phyloP scores from a whole-genome alignment of 2,329 filamentous ascomycete species.

The Alternaria sp. region DNA sequence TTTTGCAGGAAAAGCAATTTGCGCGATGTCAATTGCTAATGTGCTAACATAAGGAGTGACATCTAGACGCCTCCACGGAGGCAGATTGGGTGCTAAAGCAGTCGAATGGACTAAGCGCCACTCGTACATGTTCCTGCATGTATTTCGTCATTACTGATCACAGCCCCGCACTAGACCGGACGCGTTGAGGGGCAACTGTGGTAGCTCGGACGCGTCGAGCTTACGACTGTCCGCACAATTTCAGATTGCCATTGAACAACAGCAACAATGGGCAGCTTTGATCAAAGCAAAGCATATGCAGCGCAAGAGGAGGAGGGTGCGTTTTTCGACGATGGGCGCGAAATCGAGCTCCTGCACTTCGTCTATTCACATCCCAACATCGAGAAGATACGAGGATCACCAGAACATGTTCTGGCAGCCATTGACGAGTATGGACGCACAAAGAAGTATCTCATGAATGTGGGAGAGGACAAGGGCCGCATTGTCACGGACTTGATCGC shows the following conservation, averaged over 20 bases:
- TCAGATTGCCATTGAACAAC: constrained; percentile 16
- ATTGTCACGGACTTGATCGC: constrained; percentile 73
- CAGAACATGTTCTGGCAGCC: constrained; percentile 67
- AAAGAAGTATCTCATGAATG: constrained; percentile 79
- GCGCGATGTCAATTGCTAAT: constrained; percentile 16
- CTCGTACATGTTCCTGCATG: constrained; percentile 21
- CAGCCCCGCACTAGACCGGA: constrained; percentile 32
- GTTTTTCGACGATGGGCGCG: constrained; percentile 72
- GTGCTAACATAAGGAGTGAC: constrained; percentile 29
- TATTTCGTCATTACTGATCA: constrained; percentile 32
- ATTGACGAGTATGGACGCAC: constrained; percentile 74
- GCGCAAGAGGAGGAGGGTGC: constrained; percentile 52
- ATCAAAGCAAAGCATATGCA: constrained; percentile 56
- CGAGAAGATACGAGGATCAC: constrained; percentile 68
- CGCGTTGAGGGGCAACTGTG: constrained; percentile 32
- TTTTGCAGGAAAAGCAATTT: constrained; percentile 3
- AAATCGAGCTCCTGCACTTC: constrained; percentile 74
- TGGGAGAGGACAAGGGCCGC: constrained; percentile 75
- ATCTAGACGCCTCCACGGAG: constrained; percentile 18
- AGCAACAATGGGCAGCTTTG: constrained; percentile 41
- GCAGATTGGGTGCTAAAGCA: constrained; percentile 1
- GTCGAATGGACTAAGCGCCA: constrained; percentile 3
- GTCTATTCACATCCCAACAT: constrained; percentile 68
- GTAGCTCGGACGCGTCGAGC: constrained; percentile 27
- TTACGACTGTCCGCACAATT: constrained; percentile 16